phyloP scores from a whole-genome alignment of 768 basidiomycete genomes.

The Kwoniella newhampshirensis region DNA sequence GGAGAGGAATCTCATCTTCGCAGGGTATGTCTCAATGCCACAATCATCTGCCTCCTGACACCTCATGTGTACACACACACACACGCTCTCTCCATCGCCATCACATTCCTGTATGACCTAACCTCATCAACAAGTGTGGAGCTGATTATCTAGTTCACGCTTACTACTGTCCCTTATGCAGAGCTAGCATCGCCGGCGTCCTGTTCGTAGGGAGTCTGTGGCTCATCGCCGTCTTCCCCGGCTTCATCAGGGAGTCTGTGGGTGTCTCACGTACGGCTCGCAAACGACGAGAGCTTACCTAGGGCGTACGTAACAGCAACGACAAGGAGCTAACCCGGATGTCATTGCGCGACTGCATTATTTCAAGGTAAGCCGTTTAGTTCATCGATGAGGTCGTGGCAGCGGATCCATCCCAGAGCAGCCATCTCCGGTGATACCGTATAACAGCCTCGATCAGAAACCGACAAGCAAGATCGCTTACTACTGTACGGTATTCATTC shows the following conservation, averaged over 20 bases:
- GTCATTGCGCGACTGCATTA: conserved; percentile 38
- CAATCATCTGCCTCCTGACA: no score
- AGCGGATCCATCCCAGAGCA: background rate
- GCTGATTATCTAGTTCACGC: no score
- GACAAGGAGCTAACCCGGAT: conserved; percentile 43
- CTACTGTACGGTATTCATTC: background rate
- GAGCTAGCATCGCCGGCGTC: background rate
- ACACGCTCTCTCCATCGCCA: no score
- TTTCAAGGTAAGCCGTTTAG: conserved; percentile 26
- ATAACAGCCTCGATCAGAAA: no score
- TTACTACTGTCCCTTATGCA: background rate
- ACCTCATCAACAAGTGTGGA: no score
- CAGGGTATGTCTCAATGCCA: no score
- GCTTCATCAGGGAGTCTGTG: conserved; percentile 40
- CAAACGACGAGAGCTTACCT: no score
- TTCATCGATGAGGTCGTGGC: background rate
- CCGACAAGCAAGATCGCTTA: no score
- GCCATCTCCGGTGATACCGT: no score
- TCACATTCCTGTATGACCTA: no score
- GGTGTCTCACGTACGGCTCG: no score
- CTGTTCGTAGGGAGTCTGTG: conserved; percentile 22
- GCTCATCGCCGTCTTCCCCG: conserved; percentile 34
- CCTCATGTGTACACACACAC: no score
- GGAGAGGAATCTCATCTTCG: conserved; percentile 40
- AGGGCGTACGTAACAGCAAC: conserved; percentile 6